Conservation (phyloP, 805 yeast genomes). For the Cyberlindnera xishuangbannaensis region DNA sequence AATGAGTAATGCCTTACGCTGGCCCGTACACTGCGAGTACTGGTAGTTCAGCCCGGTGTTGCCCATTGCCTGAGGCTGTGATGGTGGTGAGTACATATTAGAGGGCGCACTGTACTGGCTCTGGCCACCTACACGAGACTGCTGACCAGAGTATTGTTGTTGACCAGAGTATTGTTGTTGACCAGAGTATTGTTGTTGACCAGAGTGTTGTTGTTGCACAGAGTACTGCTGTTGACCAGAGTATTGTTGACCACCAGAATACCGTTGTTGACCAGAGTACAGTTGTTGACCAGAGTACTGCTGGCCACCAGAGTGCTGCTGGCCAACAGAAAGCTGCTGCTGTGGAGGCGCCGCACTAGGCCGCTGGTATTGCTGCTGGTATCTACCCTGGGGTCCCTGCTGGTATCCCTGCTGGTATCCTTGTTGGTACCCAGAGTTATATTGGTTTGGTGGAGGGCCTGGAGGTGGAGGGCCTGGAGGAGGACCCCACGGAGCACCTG, state of each 20-base stretch:
- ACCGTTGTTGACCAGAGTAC: no score
- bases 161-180: no score
- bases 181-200: no score
- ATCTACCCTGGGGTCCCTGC: slow-evolving; percentile 1
- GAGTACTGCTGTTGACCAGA: slow-evolving; percentile 3
- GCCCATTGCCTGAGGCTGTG: slow-evolving; percentile 17
- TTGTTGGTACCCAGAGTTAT: slow-evolving; percentile 2
- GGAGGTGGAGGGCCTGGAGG: slow-evolving; percentile 1
- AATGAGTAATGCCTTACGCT: slow-evolving; percentile 57
- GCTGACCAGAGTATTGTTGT: no score
- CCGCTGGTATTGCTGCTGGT: slow-evolving; percentile 8
- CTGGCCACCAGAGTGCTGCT: no score
- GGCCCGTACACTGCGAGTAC: slow-evolving; percentile 58
- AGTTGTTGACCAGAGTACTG: no score
- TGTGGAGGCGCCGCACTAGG: no score
- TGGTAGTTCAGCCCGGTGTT: slow-evolving; percentile 23
- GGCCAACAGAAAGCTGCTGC: no score
- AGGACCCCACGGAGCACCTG: background rate
- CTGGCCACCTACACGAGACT: no score
- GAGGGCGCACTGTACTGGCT: slow-evolving; percentile 16
- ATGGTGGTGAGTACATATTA: slow-evolving; percentile 13
- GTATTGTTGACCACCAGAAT: no score
- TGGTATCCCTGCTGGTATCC: slow-evolving; percentile 2
- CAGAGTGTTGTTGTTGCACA: slow-evolving; percentile 4
- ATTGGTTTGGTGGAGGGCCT: no score